Evolutionary conservation across 148 eudicot species (phyloP).

Genomic region (Rhododendron mucronatum): DNA sequence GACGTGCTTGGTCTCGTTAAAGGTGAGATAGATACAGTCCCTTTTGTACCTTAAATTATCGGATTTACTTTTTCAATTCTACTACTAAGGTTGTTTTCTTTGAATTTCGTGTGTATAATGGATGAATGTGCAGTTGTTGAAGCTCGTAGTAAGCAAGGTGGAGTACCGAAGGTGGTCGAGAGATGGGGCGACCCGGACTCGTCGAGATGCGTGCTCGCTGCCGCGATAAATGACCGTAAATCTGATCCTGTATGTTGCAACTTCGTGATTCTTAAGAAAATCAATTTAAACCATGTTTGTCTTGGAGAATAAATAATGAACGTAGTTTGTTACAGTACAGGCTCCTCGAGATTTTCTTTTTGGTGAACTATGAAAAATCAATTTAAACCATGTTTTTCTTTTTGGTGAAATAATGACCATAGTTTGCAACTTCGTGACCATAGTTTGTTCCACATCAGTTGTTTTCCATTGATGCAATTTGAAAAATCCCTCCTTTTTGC

Average conservation of each 20-base stretch:
- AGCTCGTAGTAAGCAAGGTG: constrained; percentile 64
- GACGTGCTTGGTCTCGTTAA: constrained; percentile 78
- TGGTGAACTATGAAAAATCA: not conserved
- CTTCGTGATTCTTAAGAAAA: not conserved
- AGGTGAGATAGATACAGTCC: constrained; percentile 31
- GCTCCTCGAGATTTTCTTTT: not conserved
- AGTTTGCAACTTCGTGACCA: too few species aligned
- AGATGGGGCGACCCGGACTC: constrained; percentile 92
- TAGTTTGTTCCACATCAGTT: not conserved
- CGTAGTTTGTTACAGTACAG: not conserved
- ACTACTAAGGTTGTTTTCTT: not conserved
- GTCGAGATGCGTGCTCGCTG: constrained; percentile 59
- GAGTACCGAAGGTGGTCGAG: constrained; percentile 64
- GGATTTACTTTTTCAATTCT: not conserved
- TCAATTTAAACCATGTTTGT: not conserved
- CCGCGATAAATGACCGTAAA: constrained; percentile 55
- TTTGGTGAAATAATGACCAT: too few species aligned
- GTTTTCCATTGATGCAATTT: not conserved
- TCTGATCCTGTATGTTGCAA: constrained; percentile 55
- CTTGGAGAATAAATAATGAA: not conserved
- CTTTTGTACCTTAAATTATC: not conserved
- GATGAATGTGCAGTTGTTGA: constrained; percentile 54
- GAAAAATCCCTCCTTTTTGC: not conserved
- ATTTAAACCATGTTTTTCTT: too few species aligned
- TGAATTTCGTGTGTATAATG: not conserved